These are phyloP conservation scores for Sarocladium kiliense DNA, from an alignment of 2,329 filamentous ascomycete genomes.

Conservation along the genomic window DNA sequence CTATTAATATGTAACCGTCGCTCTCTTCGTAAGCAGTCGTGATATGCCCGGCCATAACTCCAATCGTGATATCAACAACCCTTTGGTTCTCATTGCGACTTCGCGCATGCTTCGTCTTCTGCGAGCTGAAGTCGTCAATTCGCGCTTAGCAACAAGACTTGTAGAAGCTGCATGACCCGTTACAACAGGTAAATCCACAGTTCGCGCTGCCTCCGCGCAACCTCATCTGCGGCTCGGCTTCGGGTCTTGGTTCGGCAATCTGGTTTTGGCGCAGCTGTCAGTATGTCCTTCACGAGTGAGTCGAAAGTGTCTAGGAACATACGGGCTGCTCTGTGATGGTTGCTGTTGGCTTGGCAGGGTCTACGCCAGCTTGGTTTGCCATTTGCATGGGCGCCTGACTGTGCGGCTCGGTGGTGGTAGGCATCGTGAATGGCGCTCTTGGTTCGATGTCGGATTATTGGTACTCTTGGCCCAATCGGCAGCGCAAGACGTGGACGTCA, in stretches of 20 bases:
- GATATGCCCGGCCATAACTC: background rate
- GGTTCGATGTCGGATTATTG: too few species aligned
- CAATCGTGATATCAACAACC: too few species aligned
- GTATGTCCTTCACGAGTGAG: background rate
- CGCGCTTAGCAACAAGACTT: constrained; percentile 23
- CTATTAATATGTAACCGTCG: background rate
- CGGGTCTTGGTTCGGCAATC: constrained; percentile 13
- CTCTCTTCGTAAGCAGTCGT: background rate
- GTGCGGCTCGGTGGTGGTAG: constrained; percentile 6
- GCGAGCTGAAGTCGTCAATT: too few species aligned
- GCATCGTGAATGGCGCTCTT: constrained; percentile 7
- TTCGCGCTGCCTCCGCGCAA: constrained; percentile 23
- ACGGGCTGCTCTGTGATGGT: constrained; percentile 1
- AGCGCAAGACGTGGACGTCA: background rate
- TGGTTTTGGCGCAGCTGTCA: background rate
- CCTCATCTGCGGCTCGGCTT: constrained; percentile 17
- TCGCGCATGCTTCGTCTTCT: too few species aligned
- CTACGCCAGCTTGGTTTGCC: constrained; percentile 11
- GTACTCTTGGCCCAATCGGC: too few species aligned
- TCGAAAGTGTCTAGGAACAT: constrained; percentile 18
- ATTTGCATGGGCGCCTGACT: constrained; percentile 11
- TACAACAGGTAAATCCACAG: constrained; percentile 23
- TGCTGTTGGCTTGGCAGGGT: constrained; percentile 1
- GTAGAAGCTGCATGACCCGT: constrained; percentile 23
- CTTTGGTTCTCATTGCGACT: too few species aligned